phyloP scores from a whole-genome alignment of 73 alveolate genomes.

The Stentor roeselii region DNA sequence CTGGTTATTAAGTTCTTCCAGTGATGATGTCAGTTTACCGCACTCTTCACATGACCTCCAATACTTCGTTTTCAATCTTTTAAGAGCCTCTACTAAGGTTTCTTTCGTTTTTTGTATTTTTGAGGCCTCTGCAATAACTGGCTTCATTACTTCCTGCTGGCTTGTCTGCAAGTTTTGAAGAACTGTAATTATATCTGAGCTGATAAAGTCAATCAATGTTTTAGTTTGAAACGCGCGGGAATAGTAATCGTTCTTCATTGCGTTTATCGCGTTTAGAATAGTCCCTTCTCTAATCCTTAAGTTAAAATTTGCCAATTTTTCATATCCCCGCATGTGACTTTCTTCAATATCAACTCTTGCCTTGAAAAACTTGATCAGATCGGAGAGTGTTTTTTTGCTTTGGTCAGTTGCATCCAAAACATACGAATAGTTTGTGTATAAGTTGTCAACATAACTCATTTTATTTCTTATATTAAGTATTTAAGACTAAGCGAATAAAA shows the following conservation, averaged over 20 bases:
- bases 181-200: background rate
- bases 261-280: background rate
- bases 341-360: conserved; percentile 21
- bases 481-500: no score
- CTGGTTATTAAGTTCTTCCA: background rate
- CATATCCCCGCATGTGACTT: background rate
- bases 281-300: background rate
- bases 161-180: background rate
- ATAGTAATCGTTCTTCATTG: conserved; percentile 23
- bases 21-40: conserved; percentile 9
- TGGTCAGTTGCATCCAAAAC: background rate
- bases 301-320: background rate
- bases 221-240: background rate
- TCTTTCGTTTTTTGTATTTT: background rate
- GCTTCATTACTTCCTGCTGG: background rate
- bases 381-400: background rate
- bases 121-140: background rate
- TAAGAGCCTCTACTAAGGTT: background rate
- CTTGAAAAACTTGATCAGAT: background rate
- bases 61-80: conserved; percentile 6
- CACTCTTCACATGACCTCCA: conserved; percentile 12
- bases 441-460: background rate
- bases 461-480: no score
- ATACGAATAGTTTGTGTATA: background rate
- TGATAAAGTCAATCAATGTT: background rate